Evolutionary conservation across 257 asterid species (phyloP).

Genomic region (Haberlea rhodopensis): DNA sequence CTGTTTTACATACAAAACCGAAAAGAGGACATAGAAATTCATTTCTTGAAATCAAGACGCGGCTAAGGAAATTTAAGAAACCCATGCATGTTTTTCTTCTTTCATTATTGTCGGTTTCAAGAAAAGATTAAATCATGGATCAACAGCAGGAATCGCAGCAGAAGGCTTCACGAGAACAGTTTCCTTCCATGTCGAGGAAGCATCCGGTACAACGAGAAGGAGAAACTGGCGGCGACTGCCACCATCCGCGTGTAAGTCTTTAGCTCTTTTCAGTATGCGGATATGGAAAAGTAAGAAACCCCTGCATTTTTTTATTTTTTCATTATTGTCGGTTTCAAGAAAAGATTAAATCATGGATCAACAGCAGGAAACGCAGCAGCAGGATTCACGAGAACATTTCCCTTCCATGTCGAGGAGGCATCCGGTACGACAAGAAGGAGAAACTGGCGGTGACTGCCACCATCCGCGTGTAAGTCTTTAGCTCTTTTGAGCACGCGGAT

Average conservation of each 20-base stretch:
- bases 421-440: constrained; percentile 48
- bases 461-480: constrained; percentile 66
- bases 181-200: constrained; percentile 57
- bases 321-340: constrained; percentile 23
- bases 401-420: constrained; percentile 62
- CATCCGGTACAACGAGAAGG: constrained; percentile 57
- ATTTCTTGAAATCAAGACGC: constrained; percentile 13
- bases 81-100: not conserved
- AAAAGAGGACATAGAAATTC: constrained; percentile 21
- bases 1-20: constrained; percentile 16
- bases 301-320: not conserved
- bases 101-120: constrained; percentile 23
- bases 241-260: constrained; percentile 72
- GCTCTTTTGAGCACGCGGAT: constrained; percentile 10
- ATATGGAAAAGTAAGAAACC: not conserved
- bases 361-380: constrained; percentile 40
- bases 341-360: constrained; percentile 52
- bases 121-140: constrained; percentile 50
- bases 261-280: constrained; percentile 10
- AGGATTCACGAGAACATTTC: constrained; percentile 56
- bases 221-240: constrained; percentile 37
- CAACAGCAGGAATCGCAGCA: constrained; percentile 40
- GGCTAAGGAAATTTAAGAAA: not conserved
- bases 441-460: constrained; percentile 42
- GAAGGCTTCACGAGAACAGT: constrained; percentile 54